Evolutionary conservation across 345 rosid genomes (phyloP).

Genomic region (Brassica juncea): DNA sequence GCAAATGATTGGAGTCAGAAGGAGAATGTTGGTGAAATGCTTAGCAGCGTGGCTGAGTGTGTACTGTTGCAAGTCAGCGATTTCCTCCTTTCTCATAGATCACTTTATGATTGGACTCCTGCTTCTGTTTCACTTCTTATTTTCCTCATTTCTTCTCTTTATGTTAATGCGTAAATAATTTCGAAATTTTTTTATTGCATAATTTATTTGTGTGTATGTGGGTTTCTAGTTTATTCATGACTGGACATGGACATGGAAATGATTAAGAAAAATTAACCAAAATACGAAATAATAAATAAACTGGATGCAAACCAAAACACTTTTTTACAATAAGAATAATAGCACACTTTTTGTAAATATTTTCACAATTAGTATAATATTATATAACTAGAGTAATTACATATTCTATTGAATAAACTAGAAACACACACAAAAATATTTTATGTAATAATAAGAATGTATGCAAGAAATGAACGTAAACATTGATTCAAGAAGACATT

Average conservation of each 20-base stretch:
- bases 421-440: neutral
- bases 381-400: neutral
- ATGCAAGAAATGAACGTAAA: neutral
- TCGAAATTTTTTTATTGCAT: too few species aligned
- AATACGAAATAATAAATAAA: too few species aligned
- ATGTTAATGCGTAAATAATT: neutral
- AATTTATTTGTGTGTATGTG: neutral
- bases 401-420: neutral
- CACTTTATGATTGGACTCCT: constrained; percentile 26
- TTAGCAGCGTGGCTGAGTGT: constrained; percentile 37
- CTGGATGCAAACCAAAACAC: neutral
- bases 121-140: constrained; percentile 4
- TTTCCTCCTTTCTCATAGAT: constrained; percentile 18
- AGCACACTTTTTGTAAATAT: too few species aligned
- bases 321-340: neutral
- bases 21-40: constrained; percentile 33
- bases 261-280: neutral
- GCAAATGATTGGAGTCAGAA: constrained; percentile 33
- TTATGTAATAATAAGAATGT: too few species aligned
- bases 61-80: constrained; percentile 30
- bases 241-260: neutral
- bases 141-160: neutral
- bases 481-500: neutral
- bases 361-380: neutral
- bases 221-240: neutral